Evolutionary conservation across 2,329 filamentous ascomycete genomes (phyloP), one percentile per base, ranked within the genome.

Genomic region (Aspergillus sp.): DNA sequence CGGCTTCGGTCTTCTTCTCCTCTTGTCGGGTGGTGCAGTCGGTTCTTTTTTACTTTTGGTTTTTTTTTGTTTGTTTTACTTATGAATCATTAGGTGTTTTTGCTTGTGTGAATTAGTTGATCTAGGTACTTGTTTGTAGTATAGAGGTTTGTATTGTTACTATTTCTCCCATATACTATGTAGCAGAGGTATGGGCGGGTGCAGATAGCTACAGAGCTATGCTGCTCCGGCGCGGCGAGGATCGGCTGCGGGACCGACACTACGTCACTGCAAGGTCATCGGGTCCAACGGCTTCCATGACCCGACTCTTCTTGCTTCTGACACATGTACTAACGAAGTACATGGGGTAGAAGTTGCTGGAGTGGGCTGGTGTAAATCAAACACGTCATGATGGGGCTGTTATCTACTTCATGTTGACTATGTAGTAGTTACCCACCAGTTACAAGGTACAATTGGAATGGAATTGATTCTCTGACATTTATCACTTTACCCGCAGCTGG

Each of bases 401-500:
- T 36, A 36, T 15, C 32, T 36, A 13, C 32, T 36, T 32, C 8
- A 32, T 11, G 30, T 32, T 32, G 30, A 11, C 30, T 32, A 32
- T 32, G 25, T 27, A 27, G 25, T 27, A 8, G 25, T 27, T 27
- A 27, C 25, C 25, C 25, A 27, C 25, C 25, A 27, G 25, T 27
- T 27, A 27, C 25, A 27, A 27, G 8, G 25, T 27, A 27, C 25
- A 27, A 27, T 2, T 27, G 25, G 25, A 27, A 27, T 27, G 25
- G 25, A 27, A 27, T 54, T 30, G 23, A 10, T 38, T 55, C 53
- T 55, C 42, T 55, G 53, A 44, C 53, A 44, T 55, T 27, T 21
- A 55, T 55, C 42, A 58, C 36, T 58, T 57, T 25, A 58, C 27
- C 56, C 53, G 53, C 53, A 54, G 42, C 36, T 42, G 27, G 36